Conservation (phyloP, 345 rosid genomes). For the Gossypium ekmanianum region DNA sequence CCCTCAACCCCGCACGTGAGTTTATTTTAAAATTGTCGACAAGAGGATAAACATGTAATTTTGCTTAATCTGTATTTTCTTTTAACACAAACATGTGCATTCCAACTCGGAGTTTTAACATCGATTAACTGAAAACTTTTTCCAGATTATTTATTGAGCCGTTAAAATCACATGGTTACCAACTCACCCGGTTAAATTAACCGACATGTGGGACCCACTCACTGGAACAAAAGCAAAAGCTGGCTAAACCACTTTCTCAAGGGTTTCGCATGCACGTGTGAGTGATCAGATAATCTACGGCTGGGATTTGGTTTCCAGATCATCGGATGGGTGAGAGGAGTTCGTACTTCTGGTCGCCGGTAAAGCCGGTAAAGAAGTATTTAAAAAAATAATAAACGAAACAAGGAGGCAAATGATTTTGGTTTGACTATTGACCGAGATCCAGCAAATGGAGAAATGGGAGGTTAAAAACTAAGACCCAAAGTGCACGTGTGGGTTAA, state of each 20-base stretch:
- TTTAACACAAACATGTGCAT: constrained; percentile 23
- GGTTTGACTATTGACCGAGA: constrained; percentile 35
- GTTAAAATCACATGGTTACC: constrained; percentile 53
- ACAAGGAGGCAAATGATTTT: constrained; percentile 6
- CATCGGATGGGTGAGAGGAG: constrained; percentile 1
- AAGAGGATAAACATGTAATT: neutral
- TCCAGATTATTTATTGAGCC: constrained; percentile 26
- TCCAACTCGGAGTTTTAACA: constrained; percentile 23
- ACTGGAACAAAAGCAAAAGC: neutral
- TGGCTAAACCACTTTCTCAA: neutral
- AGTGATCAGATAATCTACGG: neutral
- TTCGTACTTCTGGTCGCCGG: neutral
- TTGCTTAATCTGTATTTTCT: neutral
- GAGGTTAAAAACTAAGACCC: constrained; percentile 35
- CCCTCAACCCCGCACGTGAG: constrained; percentile 13
- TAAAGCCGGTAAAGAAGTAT: neutral
- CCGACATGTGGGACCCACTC: constrained; percentile 27
- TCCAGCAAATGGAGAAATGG: constrained; percentile 39
- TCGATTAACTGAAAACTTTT: constrained; percentile 22
- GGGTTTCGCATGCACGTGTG: constrained; percentile 11
- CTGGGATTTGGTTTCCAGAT: neutral
- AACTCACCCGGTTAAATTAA: constrained; percentile 62
- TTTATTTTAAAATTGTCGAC: neutral
- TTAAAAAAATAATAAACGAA: neutral
- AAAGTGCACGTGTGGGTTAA: constrained; percentile 40